Base-by-base conservation (phyloP, 768 basidiomycete genomes). In the Galerina marginata region DNA sequence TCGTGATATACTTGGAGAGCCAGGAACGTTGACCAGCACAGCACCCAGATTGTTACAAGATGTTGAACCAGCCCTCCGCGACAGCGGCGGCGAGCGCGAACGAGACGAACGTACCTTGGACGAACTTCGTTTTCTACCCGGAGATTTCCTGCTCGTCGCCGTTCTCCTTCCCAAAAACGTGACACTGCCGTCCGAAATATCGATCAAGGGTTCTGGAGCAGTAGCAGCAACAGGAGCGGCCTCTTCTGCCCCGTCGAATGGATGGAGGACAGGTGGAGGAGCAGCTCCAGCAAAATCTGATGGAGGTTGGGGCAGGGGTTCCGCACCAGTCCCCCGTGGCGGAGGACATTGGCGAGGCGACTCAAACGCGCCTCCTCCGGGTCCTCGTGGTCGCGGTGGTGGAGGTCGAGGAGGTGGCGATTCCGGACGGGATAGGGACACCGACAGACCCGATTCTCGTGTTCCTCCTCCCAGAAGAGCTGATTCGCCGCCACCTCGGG, bases 1-100 rank as follows among this genome's bases (percentile, higher is more conserved):
- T 45, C 87, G 92, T 62, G 93, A 93, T 74, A 90, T 93, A 63
- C 83, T 92, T 2, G 91, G 91, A 49, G 92, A 92, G 71, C 88
- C 90, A 3, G 91, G 91, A 37, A 73, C 87, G 1, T 71, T 90
- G 20, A 78, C 81, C 42, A 72, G 71, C 12, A 77, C 85, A 6
- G 89, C 90, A 0, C 81, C 87, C 0, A 82, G 88, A 2, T 79
- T 92, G 2, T 73, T 87, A 20, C 83, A 86, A 46, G 88, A 88
- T 60, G 58, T 65, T 0, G 81, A 81, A 26, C 67, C 70, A 1
- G 63, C 73, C 40, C 20, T 20, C 2, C 48, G 58, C 2, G 68
- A 70, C 12, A 76, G 81, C 60, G 69, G 67, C 9, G 77, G 72
- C 1, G 83, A 85, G 45, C 75, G 81, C 23, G 83, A 84, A 69